Conservation (phyloP, 2,329 filamentous ascomycete species). For the Calonectria crousiana region DNA sequence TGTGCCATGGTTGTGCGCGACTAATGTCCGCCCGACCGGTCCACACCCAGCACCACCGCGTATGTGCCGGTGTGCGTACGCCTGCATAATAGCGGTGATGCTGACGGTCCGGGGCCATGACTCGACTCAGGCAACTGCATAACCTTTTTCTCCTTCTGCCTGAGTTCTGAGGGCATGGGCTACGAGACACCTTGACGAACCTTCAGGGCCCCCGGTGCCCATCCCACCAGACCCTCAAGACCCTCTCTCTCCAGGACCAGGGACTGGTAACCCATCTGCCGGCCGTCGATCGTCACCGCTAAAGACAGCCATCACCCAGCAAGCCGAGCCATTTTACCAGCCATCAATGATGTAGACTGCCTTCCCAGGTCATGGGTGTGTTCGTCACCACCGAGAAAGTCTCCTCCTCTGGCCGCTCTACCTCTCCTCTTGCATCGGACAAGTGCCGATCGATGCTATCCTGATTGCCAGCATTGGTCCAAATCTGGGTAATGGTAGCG, state of each 20-base stretch:
- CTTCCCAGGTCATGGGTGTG: slow-evolving; percentile 27
- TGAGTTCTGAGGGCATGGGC: slow-evolving; percentile 25
- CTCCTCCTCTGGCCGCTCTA: slow-evolving; percentile 22
- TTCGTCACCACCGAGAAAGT: slow-evolving; percentile 29
- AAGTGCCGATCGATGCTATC: slow-evolving; percentile 14
- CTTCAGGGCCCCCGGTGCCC: slow-evolving; percentile 21
- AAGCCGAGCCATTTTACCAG: slow-evolving; percentile 22
- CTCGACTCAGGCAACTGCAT: slow-evolving; percentile 31
- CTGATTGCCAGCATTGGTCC: slow-evolving; percentile 17
- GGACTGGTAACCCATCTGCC: slow-evolving; percentile 31
- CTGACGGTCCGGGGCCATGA: slow-evolving; percentile 19
- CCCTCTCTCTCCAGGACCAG: slow-evolving; percentile 22
- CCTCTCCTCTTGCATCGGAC: slow-evolving; percentile 25
- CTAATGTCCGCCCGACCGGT: neutral
- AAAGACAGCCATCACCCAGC: slow-evolving; percentile 26
- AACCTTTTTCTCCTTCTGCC: slow-evolving; percentile 28
- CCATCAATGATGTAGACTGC: slow-evolving; percentile 17
- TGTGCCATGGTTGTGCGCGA: slow-evolving; percentile 9
- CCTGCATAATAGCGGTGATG: slow-evolving; percentile 32
- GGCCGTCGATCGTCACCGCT: slow-evolving; percentile 36
- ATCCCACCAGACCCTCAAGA: slow-evolving; percentile 5
- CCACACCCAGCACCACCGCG: slow-evolving; percentile 19
- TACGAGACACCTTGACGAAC: slow-evolving; percentile 12
- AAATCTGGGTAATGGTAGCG: neutral
- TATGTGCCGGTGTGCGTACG: slow-evolving; percentile 11